phyloP scores from a whole-genome alignment of 176 grass and related monocot species.

The Zoysia japonica region DNA sequence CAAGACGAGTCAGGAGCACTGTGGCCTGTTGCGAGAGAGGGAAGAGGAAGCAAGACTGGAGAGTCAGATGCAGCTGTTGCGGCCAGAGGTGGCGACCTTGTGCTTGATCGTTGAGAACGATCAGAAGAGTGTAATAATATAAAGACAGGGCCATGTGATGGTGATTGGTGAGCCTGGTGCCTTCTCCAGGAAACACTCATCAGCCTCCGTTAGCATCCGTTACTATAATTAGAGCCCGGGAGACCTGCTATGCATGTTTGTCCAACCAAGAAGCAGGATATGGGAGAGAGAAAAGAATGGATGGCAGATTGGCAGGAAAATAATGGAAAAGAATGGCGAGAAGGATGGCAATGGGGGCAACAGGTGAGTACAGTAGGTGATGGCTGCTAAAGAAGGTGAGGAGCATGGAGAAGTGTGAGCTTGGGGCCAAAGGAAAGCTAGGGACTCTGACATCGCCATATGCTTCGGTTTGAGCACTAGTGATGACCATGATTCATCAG shows the following conservation, averaged over 20 bases:
- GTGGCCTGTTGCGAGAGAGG: slow-evolving; percentile 27
- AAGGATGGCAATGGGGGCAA: slow-evolving; percentile 45
- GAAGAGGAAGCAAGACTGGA: slow-evolving; percentile 45
- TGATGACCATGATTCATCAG: slow-evolving; percentile 54
- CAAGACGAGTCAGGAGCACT: slow-evolving; percentile 15
- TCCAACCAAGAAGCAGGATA: slow-evolving; percentile 44
- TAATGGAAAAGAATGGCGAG: slow-evolving; percentile 37
- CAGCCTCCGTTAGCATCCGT: slow-evolving; percentile 43
- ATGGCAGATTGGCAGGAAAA: slow-evolving; percentile 10
- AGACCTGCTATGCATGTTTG: slow-evolving; percentile 45
- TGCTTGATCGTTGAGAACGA: slow-evolving; percentile 42
- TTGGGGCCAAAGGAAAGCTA: slow-evolving; percentile 59
- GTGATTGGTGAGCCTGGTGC: slow-evolving; percentile 36
- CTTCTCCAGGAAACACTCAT: slow-evolving; percentile 50
- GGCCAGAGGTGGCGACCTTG: slow-evolving; percentile 30
- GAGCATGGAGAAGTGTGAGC: slow-evolving; percentile 59
- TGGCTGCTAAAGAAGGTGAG: slow-evolving; percentile 38
- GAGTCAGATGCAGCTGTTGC: slow-evolving; percentile 43
- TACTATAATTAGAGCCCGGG: slow-evolving; percentile 41
- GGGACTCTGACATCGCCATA: slow-evolving; percentile 49
- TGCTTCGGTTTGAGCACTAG: slow-evolving; percentile 53
- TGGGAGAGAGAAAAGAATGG: slow-evolving; percentile 17
- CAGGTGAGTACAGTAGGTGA: slow-evolving; percentile 25
- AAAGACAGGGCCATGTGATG: slow-evolving; percentile 57
- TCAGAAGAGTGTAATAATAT: slow-evolving; percentile 44